A percentile compares a stretch with the other conserved stretches of the same genome.
Conservation (phyloP, 306 rosid species). For the Inga oerstediana region DNA sequence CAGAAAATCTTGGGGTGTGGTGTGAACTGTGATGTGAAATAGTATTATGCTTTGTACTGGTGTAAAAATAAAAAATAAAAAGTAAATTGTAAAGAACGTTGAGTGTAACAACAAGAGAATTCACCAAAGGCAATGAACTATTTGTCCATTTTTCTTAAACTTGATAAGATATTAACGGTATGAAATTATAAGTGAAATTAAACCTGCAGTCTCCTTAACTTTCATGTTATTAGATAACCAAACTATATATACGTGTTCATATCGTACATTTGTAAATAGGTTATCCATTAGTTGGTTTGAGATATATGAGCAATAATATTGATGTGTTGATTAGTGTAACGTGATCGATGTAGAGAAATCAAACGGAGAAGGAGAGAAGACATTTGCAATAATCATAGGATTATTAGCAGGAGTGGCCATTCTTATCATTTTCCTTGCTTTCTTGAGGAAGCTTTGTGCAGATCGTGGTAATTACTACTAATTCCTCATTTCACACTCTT, state of each 20-base stretch:
- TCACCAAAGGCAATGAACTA: background rate
- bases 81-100: background rate
- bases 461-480: conserved; percentile 48
- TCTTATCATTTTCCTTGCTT: conserved; percentile 72
- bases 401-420: conserved; percentile 85
- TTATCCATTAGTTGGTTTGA: no score
- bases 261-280: no score
- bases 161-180: no score
- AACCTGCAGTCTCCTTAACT: no score
- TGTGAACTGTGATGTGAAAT: background rate
- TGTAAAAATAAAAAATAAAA: background rate
- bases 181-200: no score
- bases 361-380: conserved; percentile 63
- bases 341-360: conserved; percentile 55
- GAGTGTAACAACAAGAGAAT: background rate
- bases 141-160: no score
- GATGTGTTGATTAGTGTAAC: background rate
- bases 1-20: background rate
- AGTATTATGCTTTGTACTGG: background rate
- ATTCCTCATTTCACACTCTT: background rate
- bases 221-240: no score
- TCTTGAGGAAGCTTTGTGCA: conserved; percentile 63
- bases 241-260: no score
- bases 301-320: no score
- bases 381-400: conserved; percentile 90